Evolutionary conservation across 495 filamentous ascomycete species (phyloP), one percentile per base, ranked within the genome.

Genomic region (Lasiosphaeria hispida): DNA sequence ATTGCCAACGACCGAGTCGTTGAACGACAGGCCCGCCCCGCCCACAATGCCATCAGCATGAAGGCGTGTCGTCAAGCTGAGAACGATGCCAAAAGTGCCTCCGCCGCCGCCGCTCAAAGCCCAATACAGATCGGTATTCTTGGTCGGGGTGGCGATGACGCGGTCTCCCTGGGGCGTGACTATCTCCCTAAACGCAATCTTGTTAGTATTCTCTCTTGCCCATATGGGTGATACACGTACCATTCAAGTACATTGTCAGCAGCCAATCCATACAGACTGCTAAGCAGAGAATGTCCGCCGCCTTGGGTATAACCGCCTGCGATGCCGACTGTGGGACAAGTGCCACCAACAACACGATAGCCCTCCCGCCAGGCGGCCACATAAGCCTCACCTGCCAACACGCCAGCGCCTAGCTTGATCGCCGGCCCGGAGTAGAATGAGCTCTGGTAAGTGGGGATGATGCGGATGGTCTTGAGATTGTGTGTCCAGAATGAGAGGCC

Each of bases 401-500:
- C 69, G 17, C 84, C 85, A 7, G 83, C 72, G 10, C 83, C 82
- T 48, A 86, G 48, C 48, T 76, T 77, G 30, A 81, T 64, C 1
- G 79, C 81, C 0, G 75, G 65, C 0, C 80, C 81, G 7, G 58
- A 64, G 64, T 78, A 80, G 41, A 56, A 35, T 0, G 57, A 40
- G 33, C 64, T 63, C 1, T 55, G 38, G 62, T 78, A 81, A 11
- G 73, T 59, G 18, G 66, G 49, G 35, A 71, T 53, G 51, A 74
- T 71, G 3, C 69, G 43, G 11, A 80, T 73, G 10, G 68, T 53
- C 64, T 85, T 83, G 15, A 88, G 64, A 18, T 82, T 70, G 54
- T 86, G 83, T 0, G 83, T 86, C 84, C 84, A 88, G 36, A 88
- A 67, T 23, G 69, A 68, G 8, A 88, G 68, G 11, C 78, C 75